A percentile compares a stretch with the other conserved stretches of the same genome.
Evolutionary conservation across 169 alveolate genomes (phyloP).

Genomic region (Plasmodium gaboni): DNA sequence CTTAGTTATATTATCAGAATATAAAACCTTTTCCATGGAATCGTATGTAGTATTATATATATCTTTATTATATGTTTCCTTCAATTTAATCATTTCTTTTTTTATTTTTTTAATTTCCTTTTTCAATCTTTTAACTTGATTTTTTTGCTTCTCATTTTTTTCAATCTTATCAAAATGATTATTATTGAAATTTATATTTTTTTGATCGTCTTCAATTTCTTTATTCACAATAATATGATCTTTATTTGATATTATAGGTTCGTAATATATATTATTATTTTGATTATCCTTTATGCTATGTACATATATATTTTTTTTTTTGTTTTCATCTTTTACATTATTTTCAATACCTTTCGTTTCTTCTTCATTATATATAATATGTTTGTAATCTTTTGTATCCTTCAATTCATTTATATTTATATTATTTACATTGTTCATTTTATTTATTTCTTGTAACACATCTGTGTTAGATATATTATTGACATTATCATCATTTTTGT

Average conservation of each 20-base stretch:
- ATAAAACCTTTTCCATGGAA: background rate
- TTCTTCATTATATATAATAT: background rate
- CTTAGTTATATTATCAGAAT: background rate
- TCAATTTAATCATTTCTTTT: slow-evolving; percentile 66
- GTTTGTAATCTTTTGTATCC: background rate
- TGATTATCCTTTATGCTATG: background rate
- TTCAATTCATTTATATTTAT: background rate
- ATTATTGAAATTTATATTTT: background rate
- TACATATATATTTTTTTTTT: background rate
- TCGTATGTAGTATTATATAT: background rate
- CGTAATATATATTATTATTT: background rate
- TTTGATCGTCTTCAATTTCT: background rate
- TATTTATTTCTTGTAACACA: background rate
- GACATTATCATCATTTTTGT: background rate
- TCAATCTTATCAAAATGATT: background rate
- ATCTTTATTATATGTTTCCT: slow-evolving; percentile 16
- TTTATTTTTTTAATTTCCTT: slow-evolving; percentile 65
- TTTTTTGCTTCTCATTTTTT: slow-evolving; percentile 39
- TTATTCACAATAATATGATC: background rate
- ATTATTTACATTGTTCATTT: background rate
- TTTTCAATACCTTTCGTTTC: background rate
- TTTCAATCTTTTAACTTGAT: slow-evolving; percentile 52
- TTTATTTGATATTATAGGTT: background rate
- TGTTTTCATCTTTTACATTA: slow-evolving; percentile 1
- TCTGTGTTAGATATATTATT: background rate